These are phyloP conservation scores for Didymella pomorum DNA, from an alignment of 2,329 filamentous ascomycete species.

Conservation along the genomic window DNA sequence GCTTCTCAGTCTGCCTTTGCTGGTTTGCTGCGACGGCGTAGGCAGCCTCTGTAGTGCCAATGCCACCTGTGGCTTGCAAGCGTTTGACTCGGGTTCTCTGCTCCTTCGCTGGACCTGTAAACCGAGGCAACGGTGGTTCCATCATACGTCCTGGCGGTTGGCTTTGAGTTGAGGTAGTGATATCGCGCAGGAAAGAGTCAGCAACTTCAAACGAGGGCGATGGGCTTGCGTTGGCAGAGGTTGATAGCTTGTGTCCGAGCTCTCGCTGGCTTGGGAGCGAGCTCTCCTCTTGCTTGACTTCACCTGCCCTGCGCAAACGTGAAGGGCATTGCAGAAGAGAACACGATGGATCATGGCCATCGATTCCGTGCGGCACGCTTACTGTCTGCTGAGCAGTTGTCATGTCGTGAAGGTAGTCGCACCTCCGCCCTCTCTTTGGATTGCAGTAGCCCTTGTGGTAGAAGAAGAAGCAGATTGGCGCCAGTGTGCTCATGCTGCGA, in stretches of 20 bases:
- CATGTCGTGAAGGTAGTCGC: slow-evolving; percentile 25
- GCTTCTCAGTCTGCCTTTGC: not conserved
- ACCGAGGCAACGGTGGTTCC: not conserved
- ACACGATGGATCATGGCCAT: slow-evolving; percentile 16
- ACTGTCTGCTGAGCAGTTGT: slow-evolving; percentile 18
- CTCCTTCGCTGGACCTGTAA: slow-evolving; percentile 2
- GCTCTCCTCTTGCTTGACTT: not conserved
- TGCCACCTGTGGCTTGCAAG: slow-evolving; percentile 4
- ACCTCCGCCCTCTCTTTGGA: slow-evolving; percentile 18
- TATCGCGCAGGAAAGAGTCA: slow-evolving; percentile 2
- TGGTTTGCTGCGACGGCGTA: not conserved
- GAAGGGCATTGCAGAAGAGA: slow-evolving; percentile 29
- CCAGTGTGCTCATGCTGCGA: not conserved
- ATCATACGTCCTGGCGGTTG: not conserved
- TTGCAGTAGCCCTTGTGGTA: slow-evolving; percentile 35
- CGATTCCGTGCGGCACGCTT: slow-evolving; percentile 19
- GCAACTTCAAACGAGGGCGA: not conserved
- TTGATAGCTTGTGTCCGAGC: not conserved
- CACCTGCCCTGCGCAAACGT: not conserved
- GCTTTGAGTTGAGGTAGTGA: not conserved
- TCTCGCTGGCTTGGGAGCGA: not conserved
- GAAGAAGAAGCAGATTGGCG: slow-evolving; percentile 33
- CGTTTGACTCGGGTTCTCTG: slow-evolving; percentile 8
- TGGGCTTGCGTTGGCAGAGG: not conserved
- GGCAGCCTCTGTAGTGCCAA: not conserved